Conservation (phyloP, 78 protist genomes). For the Dictyostelium intermedium region DNA sequence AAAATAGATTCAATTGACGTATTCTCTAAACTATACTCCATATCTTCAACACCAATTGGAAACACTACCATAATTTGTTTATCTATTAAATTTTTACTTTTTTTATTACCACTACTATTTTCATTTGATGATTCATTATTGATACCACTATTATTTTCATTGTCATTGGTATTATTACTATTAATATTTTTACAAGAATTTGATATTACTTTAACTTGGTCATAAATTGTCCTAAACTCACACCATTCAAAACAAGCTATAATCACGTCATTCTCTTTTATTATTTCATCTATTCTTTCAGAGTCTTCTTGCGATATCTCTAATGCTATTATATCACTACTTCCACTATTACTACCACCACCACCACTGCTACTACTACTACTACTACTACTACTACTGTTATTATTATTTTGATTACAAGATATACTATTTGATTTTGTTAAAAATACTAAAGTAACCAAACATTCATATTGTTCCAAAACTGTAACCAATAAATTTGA, state of each 20-base stretch:
- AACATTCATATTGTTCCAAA: conserved; percentile 34
- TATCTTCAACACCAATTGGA: conserved; percentile 72
- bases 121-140: not conserved
- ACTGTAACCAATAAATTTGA: conserved; percentile 29
- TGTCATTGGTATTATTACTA: not conserved
- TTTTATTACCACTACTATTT: not conserved
- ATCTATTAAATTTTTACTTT: not conserved
- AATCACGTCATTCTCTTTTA: conserved; percentile 1
- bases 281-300: not conserved
- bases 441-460: not conserved
- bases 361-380: not conserved
- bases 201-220: not conserved
- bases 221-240: conserved; percentile 24
- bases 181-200: not conserved
- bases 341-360: not conserved
- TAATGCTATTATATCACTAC: not conserved
- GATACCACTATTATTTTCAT: not conserved
- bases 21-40: not conserved
- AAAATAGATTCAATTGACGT: conserved; percentile 57
- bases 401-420: not conserved
- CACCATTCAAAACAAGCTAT: conserved; percentile 60
- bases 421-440: not conserved
- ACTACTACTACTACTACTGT: not conserved
- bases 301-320: not conserved
- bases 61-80: not conserved